Base-by-base conservation (phyloP, 306 rosid species). In the Glycyrrhiza uralensis region DNA sequence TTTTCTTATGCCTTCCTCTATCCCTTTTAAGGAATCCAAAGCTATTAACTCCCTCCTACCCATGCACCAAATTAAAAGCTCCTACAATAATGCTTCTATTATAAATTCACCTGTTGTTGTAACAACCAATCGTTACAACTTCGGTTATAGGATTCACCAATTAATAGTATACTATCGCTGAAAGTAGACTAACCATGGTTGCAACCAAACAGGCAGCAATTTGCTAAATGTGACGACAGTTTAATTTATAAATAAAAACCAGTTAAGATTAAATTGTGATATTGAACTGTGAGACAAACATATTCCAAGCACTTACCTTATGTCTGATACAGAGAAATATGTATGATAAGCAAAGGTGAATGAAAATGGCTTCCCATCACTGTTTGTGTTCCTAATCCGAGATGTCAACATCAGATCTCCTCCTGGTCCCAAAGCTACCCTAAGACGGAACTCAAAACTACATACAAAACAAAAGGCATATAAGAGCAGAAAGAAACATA, bases 261-360 rank as follows among this genome's bases (percentile, higher is more conserved):
- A 67, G 32, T 29, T 22, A 46, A 28, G 19, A 57, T 69, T 23
- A 57, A 54, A 63, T 30, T 2, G 33, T 5, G n/a, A 81, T 60
- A 12, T 10, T 60, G 50, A 61, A 32, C 38, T 14, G 52, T 13
- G 51, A 72, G 39, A 55, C 57, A 61, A 66, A 29, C 32, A 78
- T 35, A 45, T 42, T 35, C 51, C 54, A 45, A 47, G 45, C 49
- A 54, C 55, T 86, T 58, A 87, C 98, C 97, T 87, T 81, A 93
- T 91, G 76, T 93, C 97, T 62, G 97, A 90, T 58, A 93, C 97
- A 67, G 88, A 89, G 70, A 93, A 89, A 83, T 93, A 93, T 11
- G 97, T 93, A 77, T 93, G 97, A 81, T 93, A 91, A 3, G 97
- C 97, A 83, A 91, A 93, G 52, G 98, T 89, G 88, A 93, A 93